Percentiles rank a stretch among this genome's conserved stretches.
These are phyloP conservation scores for Beauveria sp. DNA, from an alignment of 2,329 filamentous ascomycete genomes.

Conservation along the genomic window DNA sequence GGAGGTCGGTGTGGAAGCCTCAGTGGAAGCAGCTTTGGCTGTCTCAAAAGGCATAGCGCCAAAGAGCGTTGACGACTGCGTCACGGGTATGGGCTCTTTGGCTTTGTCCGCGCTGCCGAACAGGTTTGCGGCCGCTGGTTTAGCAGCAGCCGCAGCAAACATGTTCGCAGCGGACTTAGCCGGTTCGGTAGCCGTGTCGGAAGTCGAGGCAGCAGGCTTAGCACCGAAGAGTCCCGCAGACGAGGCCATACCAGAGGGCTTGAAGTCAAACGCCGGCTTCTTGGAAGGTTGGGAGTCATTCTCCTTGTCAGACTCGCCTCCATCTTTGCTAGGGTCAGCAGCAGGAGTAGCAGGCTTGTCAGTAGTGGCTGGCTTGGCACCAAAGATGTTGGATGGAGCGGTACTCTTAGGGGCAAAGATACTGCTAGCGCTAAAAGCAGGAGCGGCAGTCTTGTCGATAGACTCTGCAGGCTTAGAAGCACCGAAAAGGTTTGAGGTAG, in stretches of 20 bases:
- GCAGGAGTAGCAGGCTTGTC: conserved; percentile 15
- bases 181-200: conserved; percentile 21
- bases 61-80: conserved; percentile 27
- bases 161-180: conserved; percentile 19
- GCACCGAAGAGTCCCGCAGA: conserved; percentile 21
- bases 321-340: conserved; percentile 25
- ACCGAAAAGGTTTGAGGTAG: neutral
- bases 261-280: conserved; percentile 25
- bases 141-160: conserved; percentile 19
- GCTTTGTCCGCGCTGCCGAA: conserved; percentile 20
- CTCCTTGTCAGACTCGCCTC: conserved; percentile 37
- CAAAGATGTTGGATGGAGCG: conserved; percentile 28
- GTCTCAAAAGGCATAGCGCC: conserved; percentile 24
- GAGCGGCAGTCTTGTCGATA: conserved; percentile 14
- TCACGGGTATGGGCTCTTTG: conserved; percentile 20
- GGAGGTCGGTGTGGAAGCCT: conserved; percentile 4
- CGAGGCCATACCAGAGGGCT: conserved; percentile 20
- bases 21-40: conserved; percentile 14
- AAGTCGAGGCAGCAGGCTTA: conserved; percentile 23
- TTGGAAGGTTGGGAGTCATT: conserved; percentile 31
- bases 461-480: neutral
- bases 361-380: conserved; percentile 24
- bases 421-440: conserved; percentile 20
- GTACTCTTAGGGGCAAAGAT: conserved; percentile 31
- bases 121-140: conserved; percentile 18